These are phyloP conservation scores for Inonotus hispidus DNA, from an alignment of 1,284 basidiomycete species.

Conservation along the genomic window DNA sequence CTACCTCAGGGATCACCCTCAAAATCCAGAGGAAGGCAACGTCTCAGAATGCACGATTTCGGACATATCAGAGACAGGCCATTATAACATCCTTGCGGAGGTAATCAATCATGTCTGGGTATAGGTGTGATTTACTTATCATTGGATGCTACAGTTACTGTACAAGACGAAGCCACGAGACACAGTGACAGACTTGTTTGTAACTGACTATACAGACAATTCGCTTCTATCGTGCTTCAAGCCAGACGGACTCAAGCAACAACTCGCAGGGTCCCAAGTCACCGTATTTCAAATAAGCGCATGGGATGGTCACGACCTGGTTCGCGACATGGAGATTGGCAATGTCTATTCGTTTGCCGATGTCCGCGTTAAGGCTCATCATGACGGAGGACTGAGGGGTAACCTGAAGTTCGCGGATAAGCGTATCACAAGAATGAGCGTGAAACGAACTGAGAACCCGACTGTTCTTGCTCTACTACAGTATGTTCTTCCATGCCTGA, in stretches of 20 bases:
- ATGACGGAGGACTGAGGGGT: constrained; percentile 34
- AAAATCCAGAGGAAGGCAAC: not conserved
- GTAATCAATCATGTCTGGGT: not conserved
- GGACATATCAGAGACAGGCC: constrained; percentile 4
- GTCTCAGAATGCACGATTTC: constrained; percentile 6
- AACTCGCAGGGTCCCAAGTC: constrained; percentile 40
- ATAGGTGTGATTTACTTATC: not conserved
- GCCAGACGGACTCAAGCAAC: constrained; percentile 21
- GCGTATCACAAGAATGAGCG: constrained; percentile 42
- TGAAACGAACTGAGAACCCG: constrained; percentile 29
- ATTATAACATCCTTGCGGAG: constrained; percentile 13
- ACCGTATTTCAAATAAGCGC: constrained; percentile 50
- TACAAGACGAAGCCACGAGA: constrained; percentile 32
- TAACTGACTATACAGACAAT: constrained; percentile 64
- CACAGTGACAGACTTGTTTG: constrained; percentile 40
- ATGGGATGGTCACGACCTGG: constrained; percentile 39
- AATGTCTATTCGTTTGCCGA: constrained; percentile 45
- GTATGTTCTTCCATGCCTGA: constrained; percentile 21
- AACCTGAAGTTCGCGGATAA: constrained; percentile 51
- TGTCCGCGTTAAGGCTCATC: constrained; percentile 39
- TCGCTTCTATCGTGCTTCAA: constrained; percentile 33
- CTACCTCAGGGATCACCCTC: not conserved
- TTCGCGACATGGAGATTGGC: constrained; percentile 37
- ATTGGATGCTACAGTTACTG: constrained; percentile 37
- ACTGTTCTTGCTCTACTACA: constrained; percentile 28